Evolutionary conservation across 1,284 basidiomycete species (phyloP).

Genomic region (Leccinum subspadiceum): DNA sequence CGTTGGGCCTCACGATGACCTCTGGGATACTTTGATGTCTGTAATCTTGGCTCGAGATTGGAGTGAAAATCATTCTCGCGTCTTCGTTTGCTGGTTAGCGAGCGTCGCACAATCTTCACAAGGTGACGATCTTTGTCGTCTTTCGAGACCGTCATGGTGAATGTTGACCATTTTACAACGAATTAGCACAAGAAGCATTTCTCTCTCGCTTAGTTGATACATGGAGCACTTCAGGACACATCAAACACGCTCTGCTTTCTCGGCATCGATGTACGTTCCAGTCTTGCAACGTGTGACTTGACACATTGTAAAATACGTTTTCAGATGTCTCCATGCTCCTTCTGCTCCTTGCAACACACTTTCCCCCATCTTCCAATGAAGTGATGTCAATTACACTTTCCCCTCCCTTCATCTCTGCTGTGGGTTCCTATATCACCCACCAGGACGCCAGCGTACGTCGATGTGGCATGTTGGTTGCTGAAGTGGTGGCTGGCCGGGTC

Average conservation of each 20-base stretch:
- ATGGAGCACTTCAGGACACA: constrained; percentile 67
- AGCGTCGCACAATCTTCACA: constrained; percentile 35
- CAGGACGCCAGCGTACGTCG: constrained; percentile 74
- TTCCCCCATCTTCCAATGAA: constrained; percentile 48
- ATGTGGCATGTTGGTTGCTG: constrained; percentile 94
- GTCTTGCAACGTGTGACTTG: neutral
- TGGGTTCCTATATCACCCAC: constrained; percentile 79
- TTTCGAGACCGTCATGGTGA: neutral
- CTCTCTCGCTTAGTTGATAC: constrained; percentile 49
- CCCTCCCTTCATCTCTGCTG: constrained; percentile 66
- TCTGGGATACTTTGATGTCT: constrained; percentile 52
- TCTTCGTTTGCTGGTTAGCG: constrained; percentile 67
- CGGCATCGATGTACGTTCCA: constrained; percentile 60
- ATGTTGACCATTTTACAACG: constrained; percentile 9
- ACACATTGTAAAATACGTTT: neutral
- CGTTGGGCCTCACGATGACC: constrained; percentile 41
- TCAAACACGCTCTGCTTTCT: constrained; percentile 70
- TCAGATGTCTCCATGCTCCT: constrained; percentile 72
- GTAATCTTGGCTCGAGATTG: constrained; percentile 56
- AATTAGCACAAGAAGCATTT: constrained; percentile 48
- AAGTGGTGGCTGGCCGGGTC: constrained; percentile 63
- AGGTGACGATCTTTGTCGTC: constrained; percentile 32
- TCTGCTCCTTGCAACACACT: constrained; percentile 59
- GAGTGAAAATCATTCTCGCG: constrained; percentile 54
- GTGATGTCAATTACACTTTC: constrained; percentile 49